phyloP scores from a whole-genome alignment of 768 basidiomycete genomes.

The Boletus rex-veris region DNA sequence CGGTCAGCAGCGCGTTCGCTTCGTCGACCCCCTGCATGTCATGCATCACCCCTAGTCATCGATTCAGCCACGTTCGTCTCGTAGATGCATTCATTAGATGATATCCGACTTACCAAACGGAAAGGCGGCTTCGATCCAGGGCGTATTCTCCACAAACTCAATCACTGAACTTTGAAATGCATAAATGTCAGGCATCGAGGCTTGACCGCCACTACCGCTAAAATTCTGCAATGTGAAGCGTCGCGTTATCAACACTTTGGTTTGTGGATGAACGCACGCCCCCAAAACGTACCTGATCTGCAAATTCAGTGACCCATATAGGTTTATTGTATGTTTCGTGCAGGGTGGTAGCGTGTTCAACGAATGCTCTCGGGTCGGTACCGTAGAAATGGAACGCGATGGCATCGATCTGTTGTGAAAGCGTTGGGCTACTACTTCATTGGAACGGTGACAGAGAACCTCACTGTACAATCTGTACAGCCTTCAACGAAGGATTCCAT shows the following conservation, averaged over 20 bases:
- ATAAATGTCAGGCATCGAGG: constrained; percentile 38
- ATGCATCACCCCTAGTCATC: constrained; percentile 47
- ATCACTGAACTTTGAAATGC: constrained; percentile 46
- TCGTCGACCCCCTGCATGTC: constrained; percentile 55
- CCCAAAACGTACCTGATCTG: constrained; percentile 49
- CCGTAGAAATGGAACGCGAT: constrained; percentile 77
- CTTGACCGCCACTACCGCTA: constrained; percentile 40
- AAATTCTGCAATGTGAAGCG: constrained; percentile 45
- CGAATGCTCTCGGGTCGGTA: constrained; percentile 45
- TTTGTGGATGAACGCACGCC: not conserved
- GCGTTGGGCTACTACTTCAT: not conserved
- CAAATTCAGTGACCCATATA: constrained; percentile 70
- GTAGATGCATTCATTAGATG: not conserved
- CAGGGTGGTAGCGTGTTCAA: constrained; percentile 47
- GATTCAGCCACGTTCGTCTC: not conserved
- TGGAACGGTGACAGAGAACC: constrained; percentile 18
- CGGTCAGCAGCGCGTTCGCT: constrained; percentile 49
- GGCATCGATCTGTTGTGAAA: constrained; percentile 47
- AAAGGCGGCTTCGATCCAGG: constrained; percentile 41
- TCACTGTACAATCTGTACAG: constrained; percentile 53
- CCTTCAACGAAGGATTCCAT: constrained; percentile 51
- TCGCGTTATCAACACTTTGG: not conserved
- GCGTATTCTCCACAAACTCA: constrained; percentile 43
- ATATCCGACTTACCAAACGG: constrained; percentile 56
- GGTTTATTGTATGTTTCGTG: constrained; percentile 43